Evolutionary conservation across 208 protist species (phyloP).

Genomic region (Wallacemonas sp.): DNA sequence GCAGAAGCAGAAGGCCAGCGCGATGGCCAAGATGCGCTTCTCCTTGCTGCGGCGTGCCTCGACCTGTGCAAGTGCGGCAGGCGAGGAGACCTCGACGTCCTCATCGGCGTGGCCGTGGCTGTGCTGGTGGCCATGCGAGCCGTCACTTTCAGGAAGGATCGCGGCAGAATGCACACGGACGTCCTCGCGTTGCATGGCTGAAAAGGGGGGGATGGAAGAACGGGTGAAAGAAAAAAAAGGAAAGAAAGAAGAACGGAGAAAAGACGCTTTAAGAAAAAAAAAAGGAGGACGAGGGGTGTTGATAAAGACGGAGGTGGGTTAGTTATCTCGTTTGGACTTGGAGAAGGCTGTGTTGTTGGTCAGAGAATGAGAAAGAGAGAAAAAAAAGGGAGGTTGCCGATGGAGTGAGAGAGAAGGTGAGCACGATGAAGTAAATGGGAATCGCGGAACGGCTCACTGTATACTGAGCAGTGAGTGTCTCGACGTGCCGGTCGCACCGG

Average conservation of each 20-base stretch:
- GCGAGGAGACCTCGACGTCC: conserved; percentile 17
- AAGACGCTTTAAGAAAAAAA: conserved; percentile 12
- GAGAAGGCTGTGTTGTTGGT: no score
- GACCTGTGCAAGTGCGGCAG: conserved; percentile 30
- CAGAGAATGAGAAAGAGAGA: no score
- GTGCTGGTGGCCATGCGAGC: background rate
- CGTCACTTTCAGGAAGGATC: conserved; percentile 22
- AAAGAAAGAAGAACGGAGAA: no score
- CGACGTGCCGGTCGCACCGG: no score
- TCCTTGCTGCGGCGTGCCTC: conserved; percentile 60
- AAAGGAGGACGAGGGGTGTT: no score
- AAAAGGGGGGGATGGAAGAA: background rate
- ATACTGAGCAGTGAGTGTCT: no score
- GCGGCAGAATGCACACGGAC: background rate
- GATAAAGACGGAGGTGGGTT: no score
- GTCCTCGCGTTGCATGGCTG: conserved; percentile 18
- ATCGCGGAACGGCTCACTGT: no score
- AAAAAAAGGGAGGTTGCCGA: background rate
- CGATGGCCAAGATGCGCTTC: conserved; percentile 57
- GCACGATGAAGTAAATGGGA: no score
- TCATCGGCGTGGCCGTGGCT: conserved; percentile 2
- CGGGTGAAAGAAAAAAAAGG: background rate
- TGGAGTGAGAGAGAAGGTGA: no score
- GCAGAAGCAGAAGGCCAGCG: conserved; percentile 71
- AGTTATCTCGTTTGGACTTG: no score